Percentiles rank a stretch among this genome's conserved stretches.
Conservation (phyloP, 768 basidiomycete genomes). For the Lentinula sp. region DNA sequence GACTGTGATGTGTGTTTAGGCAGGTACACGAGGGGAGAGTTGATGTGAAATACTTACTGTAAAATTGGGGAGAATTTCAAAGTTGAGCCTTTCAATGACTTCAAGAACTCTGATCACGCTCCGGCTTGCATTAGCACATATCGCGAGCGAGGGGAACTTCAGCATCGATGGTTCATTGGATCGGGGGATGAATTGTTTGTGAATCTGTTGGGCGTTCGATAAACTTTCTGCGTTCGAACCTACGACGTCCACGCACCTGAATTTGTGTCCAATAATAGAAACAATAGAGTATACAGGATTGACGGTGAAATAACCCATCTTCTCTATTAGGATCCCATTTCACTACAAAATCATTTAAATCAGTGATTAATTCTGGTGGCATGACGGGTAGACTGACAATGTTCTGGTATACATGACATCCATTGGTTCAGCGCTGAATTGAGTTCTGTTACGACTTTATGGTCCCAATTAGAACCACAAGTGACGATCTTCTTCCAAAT, state of each 20-base stretch:
- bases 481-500: not conserved
- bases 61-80: not conserved
- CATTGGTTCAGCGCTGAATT: conserved; percentile 49
- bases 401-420: conserved; percentile 47
- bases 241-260: not conserved
- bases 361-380: not conserved
- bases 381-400: conserved; percentile 19
- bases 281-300: conserved; percentile 23
- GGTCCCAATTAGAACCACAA: not conserved
- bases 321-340: conserved; percentile 32
- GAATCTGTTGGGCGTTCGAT: conserved; percentile 12
- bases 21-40: not conserved
- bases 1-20: not conserved
- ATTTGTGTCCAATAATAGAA: conserved; percentile 27
- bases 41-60: not conserved
- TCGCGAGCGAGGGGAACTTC: conserved; percentile 31
- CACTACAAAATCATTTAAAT: conserved; percentile 18
- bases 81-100: conserved; percentile 9
- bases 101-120: conserved; percentile 42
- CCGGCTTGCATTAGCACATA: conserved; percentile 36
- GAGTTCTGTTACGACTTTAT: conserved; percentile 1
- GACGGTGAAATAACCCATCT: conserved; percentile 23
- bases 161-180: conserved; percentile 21
- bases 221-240: not conserved
- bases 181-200: conserved; percentile 32